phyloP scores from a whole-genome alignment of 306 rosid species.

The Dicorynia guianensis region DNA sequence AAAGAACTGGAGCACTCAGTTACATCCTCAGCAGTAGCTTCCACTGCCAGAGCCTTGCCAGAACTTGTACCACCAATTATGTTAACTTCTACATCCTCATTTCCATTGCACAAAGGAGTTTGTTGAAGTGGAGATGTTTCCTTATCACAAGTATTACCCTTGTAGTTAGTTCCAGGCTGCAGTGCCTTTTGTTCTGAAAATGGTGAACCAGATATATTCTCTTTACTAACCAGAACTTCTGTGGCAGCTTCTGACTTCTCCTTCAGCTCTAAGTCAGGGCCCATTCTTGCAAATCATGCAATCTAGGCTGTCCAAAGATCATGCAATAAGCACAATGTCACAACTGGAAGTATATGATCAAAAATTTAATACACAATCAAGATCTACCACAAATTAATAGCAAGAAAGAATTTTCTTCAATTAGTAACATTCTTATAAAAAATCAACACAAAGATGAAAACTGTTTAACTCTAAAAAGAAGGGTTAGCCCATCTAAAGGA shows the following conservation, averaged over 20 bases:
- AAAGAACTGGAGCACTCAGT: slow-evolving; percentile 80
- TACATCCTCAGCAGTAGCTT: slow-evolving; percentile 48
- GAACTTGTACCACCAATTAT: slow-evolving; percentile 43
- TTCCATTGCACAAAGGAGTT: slow-evolving; percentile 24
- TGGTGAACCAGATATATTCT: slow-evolving; percentile 28
- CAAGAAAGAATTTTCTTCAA: slow-evolving; percentile 27
- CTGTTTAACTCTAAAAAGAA: no score
- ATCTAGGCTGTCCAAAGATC: slow-evolving; percentile 30
- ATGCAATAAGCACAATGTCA: slow-evolving; percentile 32
- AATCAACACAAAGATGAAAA: no score
- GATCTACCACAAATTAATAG: slow-evolving; percentile 3
- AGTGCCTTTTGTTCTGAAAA: slow-evolving; percentile 33
- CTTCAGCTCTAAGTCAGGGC: slow-evolving; percentile 52
- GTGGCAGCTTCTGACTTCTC: slow-evolving; percentile 39
- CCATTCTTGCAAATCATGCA: slow-evolving; percentile 53
- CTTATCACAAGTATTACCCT: slow-evolving; percentile 38
- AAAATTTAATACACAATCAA: background rate
- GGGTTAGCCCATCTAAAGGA: background rate
- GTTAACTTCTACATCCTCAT: slow-evolving; percentile 61
- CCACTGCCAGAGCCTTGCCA: slow-evolving; percentile 40
- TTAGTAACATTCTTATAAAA: background rate
- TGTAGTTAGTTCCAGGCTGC: slow-evolving; percentile 41
- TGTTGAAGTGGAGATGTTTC: slow-evolving; percentile 39
- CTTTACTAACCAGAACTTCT: slow-evolving; percentile 44
- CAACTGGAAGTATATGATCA: slow-evolving; percentile 8